A percentile compares a stretch with the other conserved stretches of the same genome.
These are phyloP conservation scores for Chalciporus pseudorubinellus DNA, from an alignment of 768 basidiomycete species.

Conservation along the genomic window DNA sequence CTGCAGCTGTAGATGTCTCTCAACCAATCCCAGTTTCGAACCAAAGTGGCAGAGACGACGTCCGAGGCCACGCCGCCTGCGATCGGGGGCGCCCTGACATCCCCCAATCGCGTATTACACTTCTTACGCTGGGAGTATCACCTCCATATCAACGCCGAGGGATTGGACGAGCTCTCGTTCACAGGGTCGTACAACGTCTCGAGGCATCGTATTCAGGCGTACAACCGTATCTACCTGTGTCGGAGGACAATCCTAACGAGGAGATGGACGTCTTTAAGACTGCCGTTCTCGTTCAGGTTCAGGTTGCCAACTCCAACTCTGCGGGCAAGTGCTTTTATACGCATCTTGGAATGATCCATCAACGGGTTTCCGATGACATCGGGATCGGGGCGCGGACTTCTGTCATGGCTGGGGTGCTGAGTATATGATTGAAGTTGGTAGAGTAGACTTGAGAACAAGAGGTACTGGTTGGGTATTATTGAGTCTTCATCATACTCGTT, in stretches of 20 bases:
- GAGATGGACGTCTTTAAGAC: conserved; percentile 7
- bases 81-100: conserved; percentile 8
- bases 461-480: too few relatives aligned
- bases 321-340: conserved; percentile 28
- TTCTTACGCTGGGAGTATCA: conserved; percentile 32
- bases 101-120: conserved; percentile 15
- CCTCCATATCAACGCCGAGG: conserved; percentile 27
- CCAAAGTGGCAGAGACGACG: neutral
- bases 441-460: neutral
- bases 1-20: conserved; percentile 18
- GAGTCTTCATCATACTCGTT: too few relatives aligned
- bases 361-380: conserved; percentile 12
- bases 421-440: conserved; percentile 9
- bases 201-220: conserved; percentile 10
- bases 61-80: neutral
- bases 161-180: conserved; percentile 30
- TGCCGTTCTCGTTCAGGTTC: conserved; percentile 25
- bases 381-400: conserved; percentile 20
- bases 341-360: conserved; percentile 29
- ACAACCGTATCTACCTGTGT: neutral
- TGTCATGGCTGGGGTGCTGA: conserved; percentile 27
- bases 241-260: neutral
- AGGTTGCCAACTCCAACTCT: conserved; percentile 26
- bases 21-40: neutral
- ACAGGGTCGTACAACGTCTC: conserved; percentile 26